phyloP scores from a whole-genome alignment of 805 yeast genomes.

The Pichia membranifaciens region DNA sequence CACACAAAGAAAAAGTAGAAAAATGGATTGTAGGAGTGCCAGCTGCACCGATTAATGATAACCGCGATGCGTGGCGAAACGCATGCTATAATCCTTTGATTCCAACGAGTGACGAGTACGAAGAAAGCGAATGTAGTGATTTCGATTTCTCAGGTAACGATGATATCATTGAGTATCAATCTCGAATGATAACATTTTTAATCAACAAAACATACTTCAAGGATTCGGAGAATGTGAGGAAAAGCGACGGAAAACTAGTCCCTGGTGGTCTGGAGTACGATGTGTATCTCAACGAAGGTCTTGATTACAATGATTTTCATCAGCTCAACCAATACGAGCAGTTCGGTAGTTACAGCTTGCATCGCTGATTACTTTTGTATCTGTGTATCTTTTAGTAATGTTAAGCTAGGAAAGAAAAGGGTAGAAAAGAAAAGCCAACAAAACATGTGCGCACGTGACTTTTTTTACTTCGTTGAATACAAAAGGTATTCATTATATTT shows the following conservation, averaged over 20 bases:
- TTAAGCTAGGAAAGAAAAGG: neutral
- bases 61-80: conserved; percentile 27
- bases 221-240: conserved; percentile 19
- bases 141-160: conserved; percentile 33
- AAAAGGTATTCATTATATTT: too few relatives aligned
- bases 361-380: neutral
- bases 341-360: conserved; percentile 1
- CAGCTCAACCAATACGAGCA: conserved; percentile 4
- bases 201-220: conserved; percentile 35
- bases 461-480: too few relatives aligned
- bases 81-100: conserved; percentile 48
- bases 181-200: conserved; percentile 44
- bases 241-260: conserved; percentile 4
- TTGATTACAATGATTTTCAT: neutral
- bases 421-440: neutral
- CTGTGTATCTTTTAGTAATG: neutral
- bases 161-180: conserved; percentile 49
- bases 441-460: conserved; percentile 6
- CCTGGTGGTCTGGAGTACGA: conserved; percentile 4
- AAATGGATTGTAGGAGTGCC: conserved; percentile 62
- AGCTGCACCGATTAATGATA: conserved; percentile 25
- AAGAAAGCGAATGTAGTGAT: conserved; percentile 10
- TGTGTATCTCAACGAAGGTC: neutral
- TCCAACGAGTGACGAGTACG: conserved; percentile 27
- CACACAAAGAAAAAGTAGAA: conserved; percentile 57